A percentile compares a stretch with the other conserved stretches of the same genome.
Evolutionary conservation across 164 flowering plant species (phyloP).

Genomic region (Nymphaea colorata): DNA sequence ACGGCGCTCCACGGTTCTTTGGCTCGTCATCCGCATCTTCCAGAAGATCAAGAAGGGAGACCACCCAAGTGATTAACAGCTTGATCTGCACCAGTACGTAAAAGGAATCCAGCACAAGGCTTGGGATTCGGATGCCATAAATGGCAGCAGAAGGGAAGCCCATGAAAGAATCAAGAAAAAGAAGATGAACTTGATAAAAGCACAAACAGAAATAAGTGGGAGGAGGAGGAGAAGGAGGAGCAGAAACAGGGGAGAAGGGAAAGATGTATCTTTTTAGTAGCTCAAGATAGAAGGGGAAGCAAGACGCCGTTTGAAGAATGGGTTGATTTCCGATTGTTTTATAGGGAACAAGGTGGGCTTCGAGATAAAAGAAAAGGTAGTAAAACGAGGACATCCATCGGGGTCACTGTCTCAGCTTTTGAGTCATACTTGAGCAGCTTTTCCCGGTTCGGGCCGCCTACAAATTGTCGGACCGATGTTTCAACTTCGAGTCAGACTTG

Average conservation of each 20-base stretch:
- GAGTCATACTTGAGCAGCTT: not conserved
- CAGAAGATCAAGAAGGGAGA: not conserved
- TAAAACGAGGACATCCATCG: not conserved
- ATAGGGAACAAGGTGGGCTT: not conserved
- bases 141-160: constrained; percentile 1
- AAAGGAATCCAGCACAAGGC: not conserved
- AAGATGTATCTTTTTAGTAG: not conserved
- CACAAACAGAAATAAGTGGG: not conserved
- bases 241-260: too few relatives aligned
- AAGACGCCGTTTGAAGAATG: not conserved
- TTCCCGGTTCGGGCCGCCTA: too few relatives aligned
- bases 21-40: not conserved
- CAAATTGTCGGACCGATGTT: too few relatives aligned
- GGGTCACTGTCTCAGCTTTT: too few relatives aligned
- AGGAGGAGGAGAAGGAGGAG: not conserved
- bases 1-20: not conserved
- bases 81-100: not conserved
- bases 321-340: not conserved
- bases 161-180: not conserved
- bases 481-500: too few relatives aligned
- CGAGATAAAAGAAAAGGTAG: not conserved
- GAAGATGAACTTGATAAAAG: not conserved
- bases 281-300: not conserved
- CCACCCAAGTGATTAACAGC: not conserved
- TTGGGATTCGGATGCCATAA: not conserved